Percentiles rank a stretch among this genome's conserved stretches.
These are phyloP conservation scores for Penicillium ucsense DNA, from an alignment of 495 filamentous ascomycete genomes.

Conservation along the genomic window DNA sequence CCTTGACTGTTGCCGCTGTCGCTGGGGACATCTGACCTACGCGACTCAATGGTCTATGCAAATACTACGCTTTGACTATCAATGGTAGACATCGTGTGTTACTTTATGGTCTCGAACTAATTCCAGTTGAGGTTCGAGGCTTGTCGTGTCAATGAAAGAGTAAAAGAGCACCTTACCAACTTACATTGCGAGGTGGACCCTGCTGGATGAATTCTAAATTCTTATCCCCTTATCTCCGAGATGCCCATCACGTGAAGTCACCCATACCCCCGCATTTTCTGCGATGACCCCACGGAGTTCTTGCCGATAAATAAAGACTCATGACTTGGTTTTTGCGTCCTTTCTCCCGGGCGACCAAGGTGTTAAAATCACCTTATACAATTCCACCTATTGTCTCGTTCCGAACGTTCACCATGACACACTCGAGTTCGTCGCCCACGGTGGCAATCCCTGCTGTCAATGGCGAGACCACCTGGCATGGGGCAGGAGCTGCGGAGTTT, in stretches of 20 bases:
- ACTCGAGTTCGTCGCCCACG: slow-evolving; percentile 14
- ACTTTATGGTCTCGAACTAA: no score
- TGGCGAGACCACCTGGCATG: slow-evolving; percentile 41
- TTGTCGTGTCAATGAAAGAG: no score
- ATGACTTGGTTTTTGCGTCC: slow-evolving; percentile 14
- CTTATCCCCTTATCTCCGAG: not conserved
- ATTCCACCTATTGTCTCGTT: not conserved
- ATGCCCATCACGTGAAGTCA: slow-evolving; percentile 8
- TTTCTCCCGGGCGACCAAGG: slow-evolving; percentile 8
- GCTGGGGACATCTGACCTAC: no score
- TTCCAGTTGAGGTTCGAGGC: no score
- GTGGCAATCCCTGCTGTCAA: slow-evolving; percentile 4
- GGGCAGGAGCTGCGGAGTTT: slow-evolving; percentile 53
- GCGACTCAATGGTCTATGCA: no score
- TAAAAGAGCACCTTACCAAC: no score
- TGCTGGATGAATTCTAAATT: not conserved
- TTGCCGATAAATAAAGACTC: not conserved
- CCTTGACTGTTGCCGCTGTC: no score
- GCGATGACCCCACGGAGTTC: not conserved
- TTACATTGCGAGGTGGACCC: no score
- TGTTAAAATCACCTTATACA: not conserved
- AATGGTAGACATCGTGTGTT: no score
- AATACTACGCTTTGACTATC: no score
- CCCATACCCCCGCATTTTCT: slow-evolving; percentile 4
- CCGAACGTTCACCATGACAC: slow-evolving; percentile 16